Evolutionary conservation across 352 stramenopile species (phyloP).

Genomic region (Elongisporangium undulatum): DNA sequence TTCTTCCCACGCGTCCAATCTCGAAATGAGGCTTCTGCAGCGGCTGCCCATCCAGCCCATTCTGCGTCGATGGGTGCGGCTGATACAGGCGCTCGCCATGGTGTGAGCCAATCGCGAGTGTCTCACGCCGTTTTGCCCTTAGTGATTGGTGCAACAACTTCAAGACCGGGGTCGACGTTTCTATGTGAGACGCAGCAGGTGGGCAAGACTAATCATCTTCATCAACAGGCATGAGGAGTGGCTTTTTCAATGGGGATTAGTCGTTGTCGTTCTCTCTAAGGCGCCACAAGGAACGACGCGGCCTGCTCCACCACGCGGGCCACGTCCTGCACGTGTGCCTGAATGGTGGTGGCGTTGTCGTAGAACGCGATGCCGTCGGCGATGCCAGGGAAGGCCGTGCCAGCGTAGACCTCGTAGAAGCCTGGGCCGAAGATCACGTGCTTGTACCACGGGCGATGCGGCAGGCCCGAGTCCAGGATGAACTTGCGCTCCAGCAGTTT

Average conservation of each 20-base stretch:
- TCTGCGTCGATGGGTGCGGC: neutral
- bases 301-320: conserved; percentile 17
- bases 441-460: conserved; percentile 35
- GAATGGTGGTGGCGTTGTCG: conserved; percentile 22
- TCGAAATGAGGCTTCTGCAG: neutral
- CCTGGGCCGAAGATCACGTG: conserved; percentile 42
- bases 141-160: neutral
- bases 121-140: neutral
- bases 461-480: conserved; percentile 23
- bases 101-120: neutral
- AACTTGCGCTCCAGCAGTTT: conserved; percentile 31
- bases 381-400: conserved; percentile 34
- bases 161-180: neutral
- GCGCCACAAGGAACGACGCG: conserved; percentile 19
- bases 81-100: neutral
- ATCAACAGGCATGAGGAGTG: neutral
- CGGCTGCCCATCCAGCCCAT: neutral
- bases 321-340: conserved; percentile 30
- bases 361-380: conserved; percentile 27
- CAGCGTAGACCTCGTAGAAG: conserved; percentile 35
- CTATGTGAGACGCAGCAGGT: no score
- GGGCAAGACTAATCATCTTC: no score
- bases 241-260: neutral
- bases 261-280: neutral
- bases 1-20: neutral